A percentile compares a stretch with the other conserved stretches of the same genome.
phyloP scores from a whole-genome alignment of 176 grass and related monocot genomes.

The Avena sativa region DNA sequence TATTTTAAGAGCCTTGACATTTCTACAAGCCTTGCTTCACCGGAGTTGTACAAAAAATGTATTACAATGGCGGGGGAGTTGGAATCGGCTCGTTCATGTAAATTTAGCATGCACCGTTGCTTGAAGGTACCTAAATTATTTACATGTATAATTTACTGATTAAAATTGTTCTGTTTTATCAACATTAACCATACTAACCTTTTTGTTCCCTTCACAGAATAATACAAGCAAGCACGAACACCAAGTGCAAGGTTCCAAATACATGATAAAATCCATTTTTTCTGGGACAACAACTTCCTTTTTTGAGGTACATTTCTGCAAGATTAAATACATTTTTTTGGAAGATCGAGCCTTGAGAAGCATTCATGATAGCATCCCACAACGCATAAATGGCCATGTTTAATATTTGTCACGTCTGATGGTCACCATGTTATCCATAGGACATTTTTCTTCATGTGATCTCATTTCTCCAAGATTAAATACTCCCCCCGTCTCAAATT shows the following conservation, averaged over 20 bases:
- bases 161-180: background rate
- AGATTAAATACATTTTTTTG: background rate
- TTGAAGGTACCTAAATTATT: constrained; percentile 43
- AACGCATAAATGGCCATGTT: background rate
- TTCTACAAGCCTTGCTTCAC: constrained; percentile 39
- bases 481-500: too few relatives aligned
- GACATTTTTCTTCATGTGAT: background rate
- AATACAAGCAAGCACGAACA: background rate
- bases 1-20: constrained; percentile 48
- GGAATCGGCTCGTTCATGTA: constrained; percentile 13
- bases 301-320: constrained; percentile 45
- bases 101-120: background rate
- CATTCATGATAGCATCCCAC: background rate
- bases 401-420: background rate
- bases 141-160: constrained; percentile 16
- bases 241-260: constrained; percentile 27
- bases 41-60: constrained; percentile 44
- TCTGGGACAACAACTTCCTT: background rate
- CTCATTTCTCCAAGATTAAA: too few relatives aligned
- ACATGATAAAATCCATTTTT: constrained; percentile 46
- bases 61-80: constrained; percentile 17
- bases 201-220: constrained; percentile 30
- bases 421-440: constrained; percentile 3
- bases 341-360: background rate
- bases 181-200: background rate